phyloP scores from a whole-genome alignment of 352 stramenopile genomes.

The Phytophthora constricta region DNA sequence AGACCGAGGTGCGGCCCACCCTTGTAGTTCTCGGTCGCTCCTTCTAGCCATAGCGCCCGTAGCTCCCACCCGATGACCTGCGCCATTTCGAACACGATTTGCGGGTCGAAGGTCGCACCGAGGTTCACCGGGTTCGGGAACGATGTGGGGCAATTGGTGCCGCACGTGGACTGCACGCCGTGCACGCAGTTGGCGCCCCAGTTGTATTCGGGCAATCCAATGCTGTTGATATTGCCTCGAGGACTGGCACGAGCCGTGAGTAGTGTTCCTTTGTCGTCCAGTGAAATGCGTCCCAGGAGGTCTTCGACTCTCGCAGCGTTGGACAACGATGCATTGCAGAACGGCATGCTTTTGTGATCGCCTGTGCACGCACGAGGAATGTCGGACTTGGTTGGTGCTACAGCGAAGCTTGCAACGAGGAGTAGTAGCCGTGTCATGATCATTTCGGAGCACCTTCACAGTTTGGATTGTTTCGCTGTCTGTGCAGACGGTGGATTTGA shows the following conservation, averaged over 20 bases:
- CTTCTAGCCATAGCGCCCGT: not conserved
- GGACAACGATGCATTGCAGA: conserved; percentile 74
- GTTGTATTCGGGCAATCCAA: conserved; percentile 86
- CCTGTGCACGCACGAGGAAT: conserved; percentile 54
- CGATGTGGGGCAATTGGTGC: conserved; percentile 73
- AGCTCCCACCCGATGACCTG: not conserved
- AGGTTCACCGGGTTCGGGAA: conserved; percentile 91
- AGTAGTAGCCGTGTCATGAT: not conserved
- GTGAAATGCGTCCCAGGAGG: conserved; percentile 62
- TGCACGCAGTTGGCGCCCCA: conserved; percentile 93
- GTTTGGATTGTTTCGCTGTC: too few species aligned
- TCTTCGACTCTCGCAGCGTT: conserved; percentile 64
- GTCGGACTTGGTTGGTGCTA: not conserved
- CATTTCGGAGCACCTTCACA: not conserved
- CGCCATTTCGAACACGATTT: not conserved
- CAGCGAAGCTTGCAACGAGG: not conserved
- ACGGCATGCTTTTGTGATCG: conserved; percentile 47
- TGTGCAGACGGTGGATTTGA: conserved; percentile 40
- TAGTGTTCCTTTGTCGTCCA: conserved; percentile 66
- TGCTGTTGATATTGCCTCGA: conserved; percentile 61
- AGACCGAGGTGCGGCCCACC: not conserved
- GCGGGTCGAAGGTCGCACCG: conserved; percentile 43
- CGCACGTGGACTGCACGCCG: conserved; percentile 81
- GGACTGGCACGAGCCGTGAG: conserved; percentile 65
- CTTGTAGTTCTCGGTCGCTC: not conserved